These are phyloP conservation scores for Herpetomonas muscarum DNA, from an alignment of 208 protist genomes.

Conservation along the genomic window DNA sequence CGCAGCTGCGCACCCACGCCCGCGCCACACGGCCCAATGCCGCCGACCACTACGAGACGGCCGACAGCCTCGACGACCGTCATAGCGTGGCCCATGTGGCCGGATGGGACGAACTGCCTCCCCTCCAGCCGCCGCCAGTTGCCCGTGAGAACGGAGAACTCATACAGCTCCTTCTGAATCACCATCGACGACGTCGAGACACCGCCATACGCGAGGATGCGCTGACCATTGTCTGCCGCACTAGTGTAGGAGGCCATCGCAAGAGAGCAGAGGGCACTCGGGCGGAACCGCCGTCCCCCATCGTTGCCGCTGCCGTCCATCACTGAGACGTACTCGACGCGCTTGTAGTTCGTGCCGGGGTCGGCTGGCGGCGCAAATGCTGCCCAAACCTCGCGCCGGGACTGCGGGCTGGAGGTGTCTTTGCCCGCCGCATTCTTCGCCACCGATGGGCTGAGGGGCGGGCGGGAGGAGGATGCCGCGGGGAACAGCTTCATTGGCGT, in stretches of 20 bases:
- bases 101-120: conserved; percentile 59
- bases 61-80: conserved; percentile 44
- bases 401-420: conserved; percentile 4
- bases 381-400: conserved; percentile 68
- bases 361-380: conserved; percentile 44
- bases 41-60: conserved; percentile 69
- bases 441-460: conserved; percentile 12
- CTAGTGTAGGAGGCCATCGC: conserved; percentile 49
- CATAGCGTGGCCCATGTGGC: conserved; percentile 74
- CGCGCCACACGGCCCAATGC: conserved; percentile 59
- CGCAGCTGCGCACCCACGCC: conserved; percentile 2
- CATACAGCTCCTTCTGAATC: conserved; percentile 78
- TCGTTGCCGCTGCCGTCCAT: conserved; percentile 27
- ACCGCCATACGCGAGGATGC: conserved; percentile 81
- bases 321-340: conserved; percentile 54
- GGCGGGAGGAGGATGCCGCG: background rate
- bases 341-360: conserved; percentile 42
- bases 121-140: conserved; percentile 77
- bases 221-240: conserved; percentile 52
- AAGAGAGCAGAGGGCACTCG: conserved; percentile 64
- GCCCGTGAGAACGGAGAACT: conserved; percentile 76
- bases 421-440: background rate
- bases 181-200: conserved; percentile 21
- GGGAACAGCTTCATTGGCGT: conserved; percentile 38
- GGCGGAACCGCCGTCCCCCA: conserved; percentile 52